These are phyloP conservation scores for Kuraishia borneana DNA, from an alignment of 805 yeast species.

Conservation along the genomic window DNA sequence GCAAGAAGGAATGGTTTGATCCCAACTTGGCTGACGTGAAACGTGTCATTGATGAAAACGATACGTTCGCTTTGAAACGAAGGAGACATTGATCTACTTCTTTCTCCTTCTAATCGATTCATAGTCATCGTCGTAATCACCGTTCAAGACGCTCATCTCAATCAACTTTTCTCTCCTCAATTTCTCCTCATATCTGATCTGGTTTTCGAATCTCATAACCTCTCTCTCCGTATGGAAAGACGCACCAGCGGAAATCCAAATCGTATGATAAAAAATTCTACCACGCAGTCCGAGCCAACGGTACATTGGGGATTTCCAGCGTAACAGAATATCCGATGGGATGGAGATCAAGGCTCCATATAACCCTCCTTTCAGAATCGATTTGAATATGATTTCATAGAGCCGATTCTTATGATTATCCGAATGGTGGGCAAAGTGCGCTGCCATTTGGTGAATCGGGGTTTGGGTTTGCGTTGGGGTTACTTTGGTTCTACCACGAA, in stretches of 20 bases:
- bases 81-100: not conserved
- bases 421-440: constrained; percentile 11
- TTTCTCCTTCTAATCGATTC: constrained; percentile 6
- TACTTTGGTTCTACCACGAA: too few species aligned
- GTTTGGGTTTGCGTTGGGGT: too few species aligned
- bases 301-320: constrained; percentile 25
- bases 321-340: constrained; percentile 21
- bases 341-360: constrained; percentile 25
- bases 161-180: constrained; percentile 18
- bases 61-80: not conserved
- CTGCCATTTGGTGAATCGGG: too few species aligned
- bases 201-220: constrained; percentile 20
- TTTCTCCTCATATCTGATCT: constrained; percentile 19
- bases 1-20: constrained; percentile 1
- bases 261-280: constrained; percentile 24
- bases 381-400: constrained; percentile 16
- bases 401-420: constrained; percentile 10
- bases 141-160: constrained; percentile 20
- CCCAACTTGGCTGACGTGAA: not conserved
- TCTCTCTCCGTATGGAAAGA: constrained; percentile 22
- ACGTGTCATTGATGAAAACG: not conserved
- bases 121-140: constrained; percentile 18
- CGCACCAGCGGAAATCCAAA: constrained; percentile 23
- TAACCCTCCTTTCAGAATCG: constrained; percentile 21
- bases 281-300: constrained; percentile 24